A percentile compares a stretch with the other conserved stretches of the same genome.
These are phyloP conservation scores for Crucibulum parvulum DNA, from an alignment of 1,284 basidiomycete genomes.

Conservation along the genomic window DNA sequence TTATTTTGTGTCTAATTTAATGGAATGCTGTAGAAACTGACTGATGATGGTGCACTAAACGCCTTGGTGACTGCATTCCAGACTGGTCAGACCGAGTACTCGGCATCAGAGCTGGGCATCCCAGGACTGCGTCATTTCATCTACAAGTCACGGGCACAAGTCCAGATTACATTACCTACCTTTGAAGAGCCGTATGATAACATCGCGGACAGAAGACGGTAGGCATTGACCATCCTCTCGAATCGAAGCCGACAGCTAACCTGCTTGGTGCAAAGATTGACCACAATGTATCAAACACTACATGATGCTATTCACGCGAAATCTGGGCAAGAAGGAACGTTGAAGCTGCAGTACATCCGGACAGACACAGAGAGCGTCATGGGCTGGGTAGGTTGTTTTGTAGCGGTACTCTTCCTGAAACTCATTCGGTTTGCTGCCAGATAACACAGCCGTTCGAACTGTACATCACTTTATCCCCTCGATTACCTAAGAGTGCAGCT, in stretches of 20 bases:
- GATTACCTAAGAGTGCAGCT: constrained; percentile 85
- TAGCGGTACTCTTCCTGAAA: background rate
- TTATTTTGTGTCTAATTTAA: background rate
- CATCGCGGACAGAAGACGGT: constrained; percentile 66
- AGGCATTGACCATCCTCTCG: constrained; percentile 10
- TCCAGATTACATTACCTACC: constrained; percentile 86
- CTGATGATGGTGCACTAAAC: constrained; percentile 62
- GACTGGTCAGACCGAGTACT: constrained; percentile 64
- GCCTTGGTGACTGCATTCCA: constrained; percentile 52
- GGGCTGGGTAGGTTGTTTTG: constrained; percentile 76
- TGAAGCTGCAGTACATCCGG: constrained; percentile 86
- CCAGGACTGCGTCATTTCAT: constrained; percentile 93
- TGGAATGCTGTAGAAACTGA: constrained; percentile 57
- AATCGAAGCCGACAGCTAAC: background rate
- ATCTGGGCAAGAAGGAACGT: constrained; percentile 75
- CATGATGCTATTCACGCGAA: constrained; percentile 89
- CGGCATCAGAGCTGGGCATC: constrained; percentile 77
- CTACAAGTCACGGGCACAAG: constrained; percentile 89
- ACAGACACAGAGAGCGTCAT: constrained; percentile 89
- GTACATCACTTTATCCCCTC: constrained; percentile 85
- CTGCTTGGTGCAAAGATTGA: constrained; percentile 53
- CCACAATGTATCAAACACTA: constrained; percentile 85
- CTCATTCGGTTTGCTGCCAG: constrained; percentile 48
- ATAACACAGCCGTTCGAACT: constrained; percentile 94
- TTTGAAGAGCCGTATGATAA: constrained; percentile 86